These are phyloP conservation scores for Hirsutella rhossiliensis DNA, from an alignment of 2,329 filamentous ascomycete genomes.

Conservation along the genomic window DNA sequence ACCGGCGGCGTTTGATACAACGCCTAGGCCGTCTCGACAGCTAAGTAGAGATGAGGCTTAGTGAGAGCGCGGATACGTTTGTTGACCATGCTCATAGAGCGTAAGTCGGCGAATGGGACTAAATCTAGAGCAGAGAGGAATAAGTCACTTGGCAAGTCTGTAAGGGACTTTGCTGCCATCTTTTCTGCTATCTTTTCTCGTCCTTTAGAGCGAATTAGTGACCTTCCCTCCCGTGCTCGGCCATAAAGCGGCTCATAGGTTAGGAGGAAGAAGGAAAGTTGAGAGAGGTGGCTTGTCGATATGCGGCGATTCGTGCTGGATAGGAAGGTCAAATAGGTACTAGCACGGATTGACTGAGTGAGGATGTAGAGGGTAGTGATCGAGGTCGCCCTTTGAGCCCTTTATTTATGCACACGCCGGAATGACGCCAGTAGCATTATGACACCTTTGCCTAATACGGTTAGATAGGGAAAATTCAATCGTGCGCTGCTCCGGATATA, in stretches of 20 bases:
- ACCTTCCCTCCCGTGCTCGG: not conserved
- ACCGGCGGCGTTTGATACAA: not conserved
- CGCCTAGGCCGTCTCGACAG: not conserved
- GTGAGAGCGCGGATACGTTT: not conserved
- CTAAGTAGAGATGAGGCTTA: not conserved
- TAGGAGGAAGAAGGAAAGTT: not conserved
- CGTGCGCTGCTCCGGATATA: too few relatives aligned
- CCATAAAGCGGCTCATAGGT: not conserved
- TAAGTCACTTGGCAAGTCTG: not conserved
- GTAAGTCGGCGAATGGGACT: not conserved
- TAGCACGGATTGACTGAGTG: too few relatives aligned
- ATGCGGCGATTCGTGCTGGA: conserved; percentile 16
- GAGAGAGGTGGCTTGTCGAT: conserved; percentile 6
- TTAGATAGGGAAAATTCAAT: too few relatives aligned
- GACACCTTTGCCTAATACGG: too few relatives aligned
- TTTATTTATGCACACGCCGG: too few relatives aligned
- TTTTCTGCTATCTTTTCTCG: too few relatives aligned
- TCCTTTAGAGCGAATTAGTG: not conserved
- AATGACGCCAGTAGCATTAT: too few relatives aligned
- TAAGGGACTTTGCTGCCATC: not conserved
- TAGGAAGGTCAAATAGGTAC: too few relatives aligned
- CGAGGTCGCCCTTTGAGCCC: too few relatives aligned
- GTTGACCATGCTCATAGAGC: not conserved
- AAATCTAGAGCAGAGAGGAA: not conserved
- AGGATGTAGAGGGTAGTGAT: too few relatives aligned